Evolutionary conservation across 306 rosid species (phyloP), one percentile per base, ranked within the genome.

Genomic region (Carpinus viminea): DNA sequence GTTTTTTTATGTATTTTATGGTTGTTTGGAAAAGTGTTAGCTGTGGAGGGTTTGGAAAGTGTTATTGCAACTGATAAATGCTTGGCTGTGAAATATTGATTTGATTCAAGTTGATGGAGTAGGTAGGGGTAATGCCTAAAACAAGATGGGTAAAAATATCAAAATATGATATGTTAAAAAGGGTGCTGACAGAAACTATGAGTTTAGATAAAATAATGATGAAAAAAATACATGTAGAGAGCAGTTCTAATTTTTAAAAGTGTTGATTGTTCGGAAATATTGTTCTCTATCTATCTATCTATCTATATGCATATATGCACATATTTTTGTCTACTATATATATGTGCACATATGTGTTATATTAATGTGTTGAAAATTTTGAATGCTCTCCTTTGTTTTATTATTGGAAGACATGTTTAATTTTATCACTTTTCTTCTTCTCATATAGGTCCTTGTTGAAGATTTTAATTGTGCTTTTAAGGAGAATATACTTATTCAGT

Each of bases 381-480:
- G 64, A 57, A 21, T 21, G 34, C 28, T 61, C 43, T 5, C 36
- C 45, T 46, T 68, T 50, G 18, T 51, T 48, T 76, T 55, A 31
- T 18, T 62, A 48, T 77, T 64, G 38, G 31, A 43, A 62, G 68
- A 57, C 46, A 5, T 51, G 53, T 78, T 76, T 68, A 51, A 66
- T n/a, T 54, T 21, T 28, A 48, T 60, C 34, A 20, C 53, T 68
- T 73, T 53, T 86, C 41, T 53, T 66, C 55, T 61, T 65, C 9
- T 45, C 48, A 15, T 79, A 52, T 78, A 95, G 98, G 93, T 89
- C 80, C 95, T 95, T 55, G 84, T 95, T 76, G 97, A 95, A 90
- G 98, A 95, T 88, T 95, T 91, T 83, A 95, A 95, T 57, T 95
- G 98, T 80, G 98, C 98, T 53, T 84, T 90, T 83, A 98, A 95